Evolutionary conservation across 2,329 filamentous ascomycete species (phyloP), one percentile per base, ranked within the genome.

Genomic region (Emydomyces testavorans): DNA sequence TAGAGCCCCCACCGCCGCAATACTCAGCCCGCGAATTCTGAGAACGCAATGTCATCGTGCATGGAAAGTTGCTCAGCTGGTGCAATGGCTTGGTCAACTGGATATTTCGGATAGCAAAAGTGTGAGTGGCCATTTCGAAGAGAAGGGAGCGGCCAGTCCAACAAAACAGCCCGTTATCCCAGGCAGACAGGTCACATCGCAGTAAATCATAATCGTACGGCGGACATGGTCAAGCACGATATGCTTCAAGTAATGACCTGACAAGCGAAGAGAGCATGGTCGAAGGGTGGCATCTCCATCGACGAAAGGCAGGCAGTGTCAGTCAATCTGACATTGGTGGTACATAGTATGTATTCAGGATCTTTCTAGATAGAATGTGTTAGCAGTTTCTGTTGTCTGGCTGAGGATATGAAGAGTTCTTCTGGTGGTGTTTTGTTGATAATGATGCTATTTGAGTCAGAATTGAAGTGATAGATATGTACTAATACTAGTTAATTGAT

Each of bases 201-300:
- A 35, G 20, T n/a, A 26, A 35, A 6, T 16, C 41, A 35, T 4
- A 24, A 13, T 35, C 41, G 10, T 35, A 34, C 20, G 4, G 29
- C 10, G 16, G 15, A 7, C 11, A 11, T 6, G 16, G 40, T 4
- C 26, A 15, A 43, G 6, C 6, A 15, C 6, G 10, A 35, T 2
- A 10, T 35, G 18, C 13, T 24, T 29, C 20, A 15, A 6, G 3
- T 10, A 44, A 10, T 13, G 20, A 44, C n/a, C 3, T 10, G 18
- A 35, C 23, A n/a, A 38, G 43, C 15, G 24, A 37, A 20, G 32
- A 34, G 20, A 46, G 43, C n/a, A 38, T 46, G 43, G 28, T 38
- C 15, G 32, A 32, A 7, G 15, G 4, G 42, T 37, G 2, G 15
- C 42, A 29, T 45, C 42, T 26, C 18, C 42, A 20, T 4, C 31